phyloP scores from a whole-genome alignment of 2,329 filamentous ascomycete species.

The Sporothrix pallida region DNA sequence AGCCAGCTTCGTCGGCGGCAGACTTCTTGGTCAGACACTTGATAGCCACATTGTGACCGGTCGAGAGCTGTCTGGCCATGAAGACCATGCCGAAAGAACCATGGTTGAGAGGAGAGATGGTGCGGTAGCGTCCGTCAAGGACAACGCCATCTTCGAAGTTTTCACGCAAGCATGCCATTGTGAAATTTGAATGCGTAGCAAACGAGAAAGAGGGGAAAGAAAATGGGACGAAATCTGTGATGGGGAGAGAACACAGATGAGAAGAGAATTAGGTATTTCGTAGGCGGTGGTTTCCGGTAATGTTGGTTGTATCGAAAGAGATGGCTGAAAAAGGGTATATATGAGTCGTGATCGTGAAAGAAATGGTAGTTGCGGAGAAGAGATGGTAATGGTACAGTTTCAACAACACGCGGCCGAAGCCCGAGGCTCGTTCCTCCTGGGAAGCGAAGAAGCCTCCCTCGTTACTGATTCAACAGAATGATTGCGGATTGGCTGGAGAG shows the following conservation, averaged over 20 bases:
- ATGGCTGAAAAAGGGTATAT: conserved; percentile 40
- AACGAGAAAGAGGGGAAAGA: background rate
- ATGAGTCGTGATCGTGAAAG: conserved; percentile 40
- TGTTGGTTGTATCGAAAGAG: conserved; percentile 32
- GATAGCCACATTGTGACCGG: conserved; percentile 83
- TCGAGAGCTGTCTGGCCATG: conserved; percentile 79
- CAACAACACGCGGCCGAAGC: conserved; percentile 31
- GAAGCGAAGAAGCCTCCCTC: conserved; percentile 29
- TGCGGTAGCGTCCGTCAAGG: conserved; percentile 87
- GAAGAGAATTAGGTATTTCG: conserved; percentile 29
- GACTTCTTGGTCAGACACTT: conserved; percentile 91
- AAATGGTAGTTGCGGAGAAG: conserved; percentile 18
- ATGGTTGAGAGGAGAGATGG: conserved; percentile 93
- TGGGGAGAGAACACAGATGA: conserved; percentile 20
- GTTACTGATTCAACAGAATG: conserved; percentile 27
- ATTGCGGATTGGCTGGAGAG: conserved; percentile 29
- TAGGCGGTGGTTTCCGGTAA: background rate
- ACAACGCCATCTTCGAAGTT: conserved; percentile 79
- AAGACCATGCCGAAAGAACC: conserved; percentile 99
- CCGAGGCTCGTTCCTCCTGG: conserved; percentile 35
- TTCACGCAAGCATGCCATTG: conserved; percentile 85
- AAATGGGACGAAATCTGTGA: background rate
- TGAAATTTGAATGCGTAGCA: conserved; percentile 24
- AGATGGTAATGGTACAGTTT: conserved; percentile 34
- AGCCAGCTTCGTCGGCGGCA: conserved; percentile 63